Base-by-base conservation (phyloP, 805 yeast genomes). In the Metschnikowia chrysomelidarum region DNA sequence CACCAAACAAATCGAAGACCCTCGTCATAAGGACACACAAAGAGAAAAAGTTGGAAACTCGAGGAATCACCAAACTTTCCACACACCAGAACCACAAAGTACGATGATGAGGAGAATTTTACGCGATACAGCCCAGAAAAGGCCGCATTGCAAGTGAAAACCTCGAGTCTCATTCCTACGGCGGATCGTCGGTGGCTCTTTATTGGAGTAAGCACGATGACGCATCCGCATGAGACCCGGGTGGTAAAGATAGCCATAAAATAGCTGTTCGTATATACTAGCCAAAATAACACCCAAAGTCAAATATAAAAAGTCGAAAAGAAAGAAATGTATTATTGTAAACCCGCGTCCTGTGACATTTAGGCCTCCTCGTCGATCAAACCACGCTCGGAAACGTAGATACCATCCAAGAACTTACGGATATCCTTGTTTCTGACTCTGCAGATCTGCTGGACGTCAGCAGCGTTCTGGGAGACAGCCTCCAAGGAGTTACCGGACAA, bases 391-490 rank as follows among this genome's bases (percentile, higher is more conserved):
- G 97, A 89, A 62, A 91, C 98, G 73, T 91, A 91, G 77, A 91
- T 89, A 88, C 99, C 99, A 74, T 94, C 98, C 80, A 93, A 85
- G 82, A 91, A 91, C 82, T 91, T 91, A 78, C 98, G 87, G 89
- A 93, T 91, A 93, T 91, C 98, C 91, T 93, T 93, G 93, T 91
- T 91, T 80, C 96, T 86, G 67, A 88, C 98, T 72, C 94, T 82
- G 80, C 97, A 88, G 72, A 80, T 80, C 78, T 91, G 98, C 76
- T 91, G 96, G 62, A 93, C 79, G 67, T 88, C 96, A 62, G 98
- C 98, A 72, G 95, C 93, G 65, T 88, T 85, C 77, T 91, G 98
- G 52, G 98, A 93, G 57, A 91, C 98, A 64, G 80, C 86, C 76
- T 91, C 97, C 59, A 87, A 78, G 47, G 97, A 91, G 91, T 87